Percentiles rank a stretch among this genome's conserved stretches.
Evolutionary conservation across 176 grass and related monocot genomes (phyloP).

Genomic region (Aechmea fasciata): DNA sequence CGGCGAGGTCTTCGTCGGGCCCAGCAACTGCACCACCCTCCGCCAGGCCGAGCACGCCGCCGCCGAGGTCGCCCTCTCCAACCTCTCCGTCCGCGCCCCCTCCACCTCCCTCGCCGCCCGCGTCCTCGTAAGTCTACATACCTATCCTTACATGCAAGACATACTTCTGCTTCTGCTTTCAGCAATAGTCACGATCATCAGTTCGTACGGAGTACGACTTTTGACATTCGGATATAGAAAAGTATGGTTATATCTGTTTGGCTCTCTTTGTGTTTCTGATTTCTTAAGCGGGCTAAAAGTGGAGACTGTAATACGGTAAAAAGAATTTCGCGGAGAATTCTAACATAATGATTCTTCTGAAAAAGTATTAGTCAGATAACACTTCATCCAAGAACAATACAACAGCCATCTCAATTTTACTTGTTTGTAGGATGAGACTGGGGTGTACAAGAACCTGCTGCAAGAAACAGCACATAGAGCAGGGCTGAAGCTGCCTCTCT

Average conservation of each 20-base stretch:
- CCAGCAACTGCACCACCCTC: conserved; percentile 60
- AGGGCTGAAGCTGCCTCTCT: conserved; percentile 63
- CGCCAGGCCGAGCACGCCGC: conserved; percentile 88
- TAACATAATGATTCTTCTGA: too few species aligned
- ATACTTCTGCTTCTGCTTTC: background rate
- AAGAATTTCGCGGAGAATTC: too few species aligned
- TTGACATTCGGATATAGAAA: too few species aligned
- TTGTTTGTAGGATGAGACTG: conserved; percentile 68
- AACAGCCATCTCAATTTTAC: background rate
- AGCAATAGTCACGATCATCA: too few species aligned
- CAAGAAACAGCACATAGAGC: conserved; percentile 87
- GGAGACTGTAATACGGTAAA: too few species aligned
- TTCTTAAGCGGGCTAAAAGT: too few species aligned
- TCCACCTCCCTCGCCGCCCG: conserved; percentile 57
- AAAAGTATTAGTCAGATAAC: background rate
- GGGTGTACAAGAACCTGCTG: conserved; percentile 91
- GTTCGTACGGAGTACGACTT: too few species aligned
- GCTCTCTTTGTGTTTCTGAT: too few species aligned
- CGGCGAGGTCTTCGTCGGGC: conserved; percentile 72
- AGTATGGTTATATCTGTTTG: too few species aligned
- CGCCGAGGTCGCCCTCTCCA: conserved; percentile 64
- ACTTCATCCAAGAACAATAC: too few species aligned
- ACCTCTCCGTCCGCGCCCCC: conserved; percentile 59
- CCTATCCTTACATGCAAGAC: background rate
- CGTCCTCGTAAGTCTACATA: conserved; percentile 43